Base-by-base conservation (phyloP, 352 stramenopile genomes). In the Thalassiosira mediterranea region DNA sequence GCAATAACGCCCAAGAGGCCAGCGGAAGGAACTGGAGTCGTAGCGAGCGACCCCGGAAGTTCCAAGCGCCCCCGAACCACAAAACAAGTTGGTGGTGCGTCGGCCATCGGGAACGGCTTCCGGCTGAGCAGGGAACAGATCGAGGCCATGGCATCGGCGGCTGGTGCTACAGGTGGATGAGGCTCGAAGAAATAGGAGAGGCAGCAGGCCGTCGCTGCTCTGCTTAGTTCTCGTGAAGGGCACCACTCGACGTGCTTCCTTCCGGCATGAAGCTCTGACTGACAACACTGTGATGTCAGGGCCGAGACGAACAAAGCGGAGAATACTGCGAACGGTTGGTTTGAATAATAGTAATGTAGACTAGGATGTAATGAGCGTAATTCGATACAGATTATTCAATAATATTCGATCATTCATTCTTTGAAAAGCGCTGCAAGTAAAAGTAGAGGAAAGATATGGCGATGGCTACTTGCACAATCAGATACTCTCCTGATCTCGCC, bases 111-210 rank as follows among this genome's bases (percentile, higher is more conserved):
- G 7, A 42, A 42, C 34, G 51, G 52, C 31, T 63, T 67, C 53
- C 29, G 40, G n/a, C 67, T 84, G 42, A 70, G 69, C 3, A 68
- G 76, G 48, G 34, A 76, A 26, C 63, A 84, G 62, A 84, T 84
- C 29, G 76, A 84, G 77, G 49, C 68, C 21, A 72, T 65, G 17
- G 76, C 76, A 10, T 63, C 56, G 10, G 64, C 47, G 25, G 57
- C 57, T 4, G 76, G 76, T 46, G 76, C 76, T 49, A 46, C 64
- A 32, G 70, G 59, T 40, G 64, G 63, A 53, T 84, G 76, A 86
- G 49, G 62, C 40, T 59, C 72, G 54, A 74, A 73, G 57, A 72
- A 69, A 4, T 42, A 69, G 47, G 72, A 70, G 65, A n/a, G 21
- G 40, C 25, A 10, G 25, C 19, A 42, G 19, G 3, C 15, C 13